Percentiles rank a stretch among this genome's conserved stretches.
Conservation (phyloP, 2,329 filamentous ascomycete genomes). For the Venturia oleaginea region DNA sequence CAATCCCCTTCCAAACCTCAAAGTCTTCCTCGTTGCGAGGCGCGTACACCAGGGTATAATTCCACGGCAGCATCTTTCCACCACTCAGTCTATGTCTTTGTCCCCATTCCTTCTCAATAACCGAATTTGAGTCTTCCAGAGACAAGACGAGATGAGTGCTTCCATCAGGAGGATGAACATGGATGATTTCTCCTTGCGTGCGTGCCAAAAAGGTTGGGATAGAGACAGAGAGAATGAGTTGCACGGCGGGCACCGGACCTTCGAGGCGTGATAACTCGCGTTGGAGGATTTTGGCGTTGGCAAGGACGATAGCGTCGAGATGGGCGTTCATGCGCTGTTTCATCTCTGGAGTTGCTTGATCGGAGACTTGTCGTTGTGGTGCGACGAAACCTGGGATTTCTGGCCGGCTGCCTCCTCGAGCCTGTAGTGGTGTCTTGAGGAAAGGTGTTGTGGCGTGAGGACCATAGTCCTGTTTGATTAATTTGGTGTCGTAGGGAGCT, state of each 20-base stretch:
- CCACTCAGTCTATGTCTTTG: constrained; percentile 6
- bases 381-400: constrained; percentile 6
- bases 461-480: background rate
- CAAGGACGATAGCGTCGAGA: background rate
- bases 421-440: background rate
- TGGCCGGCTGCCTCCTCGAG: background rate
- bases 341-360: background rate
- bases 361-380: background rate
- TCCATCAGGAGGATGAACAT: constrained; percentile 6
- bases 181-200: constrained; percentile 2
- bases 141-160: constrained; percentile 6
- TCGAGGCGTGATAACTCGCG: background rate
- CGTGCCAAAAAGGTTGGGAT: background rate
- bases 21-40: background rate
- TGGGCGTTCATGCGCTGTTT: background rate
- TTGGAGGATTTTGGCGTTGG: background rate
- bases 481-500: background rate
- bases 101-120: background rate
- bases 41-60: constrained; percentile 2
- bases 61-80: background rate
- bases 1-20: constrained; percentile 4
- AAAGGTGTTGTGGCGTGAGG: constrained; percentile 1
- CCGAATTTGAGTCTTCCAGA: background rate
- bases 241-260: constrained; percentile 3
- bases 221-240: background rate